Evolutionary conservation across 2,329 filamentous ascomycete species (phyloP).

Genomic region (Cordyceps farinosa): DNA sequence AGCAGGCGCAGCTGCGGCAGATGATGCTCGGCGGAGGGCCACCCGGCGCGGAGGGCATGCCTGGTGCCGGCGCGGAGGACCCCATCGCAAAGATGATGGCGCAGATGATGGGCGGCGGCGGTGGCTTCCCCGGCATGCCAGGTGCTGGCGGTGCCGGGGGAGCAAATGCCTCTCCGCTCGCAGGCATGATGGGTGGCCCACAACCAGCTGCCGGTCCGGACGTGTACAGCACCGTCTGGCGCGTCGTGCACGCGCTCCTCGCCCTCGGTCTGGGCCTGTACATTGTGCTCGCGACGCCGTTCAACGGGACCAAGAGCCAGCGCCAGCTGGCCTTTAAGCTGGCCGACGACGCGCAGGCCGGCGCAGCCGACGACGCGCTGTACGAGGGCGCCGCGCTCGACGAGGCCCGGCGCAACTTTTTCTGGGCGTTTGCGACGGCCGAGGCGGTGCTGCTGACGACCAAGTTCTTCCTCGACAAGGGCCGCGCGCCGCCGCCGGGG

Average conservation of each 20-base stretch:
- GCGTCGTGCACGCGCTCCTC: slow-evolving; percentile 69
- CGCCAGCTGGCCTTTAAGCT: slow-evolving; percentile 43
- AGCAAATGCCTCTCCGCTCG: slow-evolving; percentile 30
- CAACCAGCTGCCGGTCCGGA: slow-evolving; percentile 34
- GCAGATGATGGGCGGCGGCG: slow-evolving; percentile 59
- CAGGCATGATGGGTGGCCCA: slow-evolving; percentile 42
- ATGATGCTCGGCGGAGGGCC: slow-evolving; percentile 53
- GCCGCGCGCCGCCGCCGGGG: slow-evolving; percentile 53
- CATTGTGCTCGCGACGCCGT: slow-evolving; percentile 64
- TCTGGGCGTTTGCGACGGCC: slow-evolving; percentile 76
- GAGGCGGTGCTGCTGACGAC: slow-evolving; percentile 70
- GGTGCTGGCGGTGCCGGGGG: slow-evolving; percentile 33
- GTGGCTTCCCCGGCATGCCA: slow-evolving; percentile 32
- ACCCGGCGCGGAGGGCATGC: slow-evolving; percentile 38
- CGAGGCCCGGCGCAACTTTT: slow-evolving; percentile 48
- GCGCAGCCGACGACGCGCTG: not conserved
- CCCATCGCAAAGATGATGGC: slow-evolving; percentile 63
- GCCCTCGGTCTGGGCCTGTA: slow-evolving; percentile 68
- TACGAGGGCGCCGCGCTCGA: slow-evolving; percentile 26
- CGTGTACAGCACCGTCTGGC: slow-evolving; percentile 57
- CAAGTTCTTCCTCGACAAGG: slow-evolving; percentile 66
- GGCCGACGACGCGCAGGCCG: slow-evolving; percentile 16
- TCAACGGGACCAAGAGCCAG: slow-evolving; percentile 62
- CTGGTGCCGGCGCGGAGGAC: slow-evolving; percentile 21
- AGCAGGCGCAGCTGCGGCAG: slow-evolving; percentile 59